Conservation (phyloP, 1,284 basidiomycete species). For the Sporisorium iseilematis-ciliati region DNA sequence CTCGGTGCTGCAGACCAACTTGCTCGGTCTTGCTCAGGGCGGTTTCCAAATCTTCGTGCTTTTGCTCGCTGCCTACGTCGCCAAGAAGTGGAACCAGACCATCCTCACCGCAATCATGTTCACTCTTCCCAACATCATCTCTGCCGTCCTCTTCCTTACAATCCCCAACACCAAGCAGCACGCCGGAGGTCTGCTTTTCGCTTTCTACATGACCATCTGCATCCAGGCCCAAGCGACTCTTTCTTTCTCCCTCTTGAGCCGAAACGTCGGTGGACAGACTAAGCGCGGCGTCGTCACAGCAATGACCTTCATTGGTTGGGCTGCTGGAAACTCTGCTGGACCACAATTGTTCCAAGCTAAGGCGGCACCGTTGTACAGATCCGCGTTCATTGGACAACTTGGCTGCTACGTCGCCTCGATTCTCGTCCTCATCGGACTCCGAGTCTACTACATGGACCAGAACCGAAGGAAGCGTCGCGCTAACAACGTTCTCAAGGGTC, state of each 20-base stretch:
- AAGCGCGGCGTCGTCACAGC: slow-evolving; percentile 53
- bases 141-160: slow-evolving; percentile 62
- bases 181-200: slow-evolving; percentile 44
- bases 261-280: slow-evolving; percentile 71
- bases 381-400: slow-evolving; percentile 74
- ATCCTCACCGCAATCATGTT: slow-evolving; percentile 46
- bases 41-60: slow-evolving; percentile 49
- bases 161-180: slow-evolving; percentile 37
- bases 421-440: slow-evolving; percentile 70
- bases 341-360: slow-evolving; percentile 59
- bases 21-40: slow-evolving; percentile 63
- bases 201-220: slow-evolving; percentile 44
- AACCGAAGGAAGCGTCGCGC: slow-evolving; percentile 70
- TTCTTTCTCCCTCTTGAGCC: slow-evolving; percentile 70
- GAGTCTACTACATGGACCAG: slow-evolving; percentile 72
- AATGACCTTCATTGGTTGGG: slow-evolving; percentile 56
- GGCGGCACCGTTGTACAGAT: slow-evolving; percentile 64
- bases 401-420: slow-evolving; percentile 74
- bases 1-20: slow-evolving; percentile 56
- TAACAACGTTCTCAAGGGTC: slow-evolving; percentile 33
- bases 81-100: slow-evolving; percentile 64
- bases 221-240: slow-evolving; percentile 51
- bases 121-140: slow-evolving; percentile 53
- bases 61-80: slow-evolving; percentile 34
- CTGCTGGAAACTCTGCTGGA: slow-evolving; percentile 53